Evolutionary conservation across 495 filamentous ascomycete species (phyloP).

Genomic region (Talaromyces borbonicus): DNA sequence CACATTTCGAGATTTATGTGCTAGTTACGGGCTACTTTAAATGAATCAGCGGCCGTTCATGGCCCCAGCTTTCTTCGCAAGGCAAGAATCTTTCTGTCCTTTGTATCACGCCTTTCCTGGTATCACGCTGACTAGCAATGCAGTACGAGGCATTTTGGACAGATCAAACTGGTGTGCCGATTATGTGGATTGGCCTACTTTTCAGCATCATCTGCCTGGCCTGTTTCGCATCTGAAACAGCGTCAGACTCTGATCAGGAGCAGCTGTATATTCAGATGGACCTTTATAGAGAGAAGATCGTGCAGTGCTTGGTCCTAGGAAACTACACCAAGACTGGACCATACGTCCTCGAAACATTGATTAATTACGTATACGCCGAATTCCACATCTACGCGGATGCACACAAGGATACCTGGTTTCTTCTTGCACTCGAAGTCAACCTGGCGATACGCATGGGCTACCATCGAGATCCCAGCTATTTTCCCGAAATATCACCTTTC

Average conservation of each 20-base stretch:
- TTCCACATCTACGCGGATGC: conserved; percentile 25
- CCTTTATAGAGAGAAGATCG: conserved; percentile 17
- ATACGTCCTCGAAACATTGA: conserved; percentile 32
- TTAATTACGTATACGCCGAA: conserved; percentile 30
- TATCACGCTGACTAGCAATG: background rate
- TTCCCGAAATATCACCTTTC: conserved; percentile 36
- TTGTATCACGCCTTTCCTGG: background rate
- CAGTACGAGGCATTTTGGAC: conserved; percentile 27
- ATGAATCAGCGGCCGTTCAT: conserved; percentile 12
- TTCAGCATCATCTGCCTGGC: conserved; percentile 23
- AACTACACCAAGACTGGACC: conserved; percentile 27
- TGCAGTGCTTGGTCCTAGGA: conserved; percentile 21
- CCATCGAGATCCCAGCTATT: conserved; percentile 37
- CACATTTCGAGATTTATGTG: background rate
- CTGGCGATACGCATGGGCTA: conserved; percentile 39
- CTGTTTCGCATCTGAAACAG: conserved; percentile 4
- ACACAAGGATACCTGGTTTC: conserved; percentile 30
- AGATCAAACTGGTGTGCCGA: conserved; percentile 10
- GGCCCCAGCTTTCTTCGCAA: conserved; percentile 12
- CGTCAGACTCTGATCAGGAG: conserved; percentile 8
- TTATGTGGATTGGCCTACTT: conserved; percentile 22
- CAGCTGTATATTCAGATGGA: conserved; percentile 12
- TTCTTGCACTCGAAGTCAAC: conserved; percentile 25
- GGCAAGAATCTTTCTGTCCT: conserved; percentile 4
- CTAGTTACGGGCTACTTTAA: background rate